Conservation (phyloP, 352 stramenopile genomes). For the Pythium apleroticum region DNA sequence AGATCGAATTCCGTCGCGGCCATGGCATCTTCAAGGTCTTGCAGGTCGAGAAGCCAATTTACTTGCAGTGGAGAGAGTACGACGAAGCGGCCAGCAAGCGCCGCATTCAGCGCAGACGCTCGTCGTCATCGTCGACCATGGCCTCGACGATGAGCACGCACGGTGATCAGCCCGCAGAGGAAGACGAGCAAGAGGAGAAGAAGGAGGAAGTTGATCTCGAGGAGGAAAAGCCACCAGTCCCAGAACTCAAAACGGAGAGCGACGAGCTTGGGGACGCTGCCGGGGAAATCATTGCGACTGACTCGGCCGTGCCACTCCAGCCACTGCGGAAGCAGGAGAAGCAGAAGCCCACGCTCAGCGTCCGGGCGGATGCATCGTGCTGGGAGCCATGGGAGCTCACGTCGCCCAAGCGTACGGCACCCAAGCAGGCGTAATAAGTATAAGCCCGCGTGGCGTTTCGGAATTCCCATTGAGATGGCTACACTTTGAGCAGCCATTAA, state of each 20-base stretch:
- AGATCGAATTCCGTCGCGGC: slow-evolving; percentile 71
- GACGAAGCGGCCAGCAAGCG: slow-evolving; percentile 16
- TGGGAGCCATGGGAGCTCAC: slow-evolving; percentile 32
- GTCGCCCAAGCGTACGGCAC: slow-evolving; percentile 16
- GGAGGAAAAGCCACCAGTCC: slow-evolving; percentile 16
- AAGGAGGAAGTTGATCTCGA: slow-evolving; percentile 12
- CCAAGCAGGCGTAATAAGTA: slow-evolving; percentile 26
- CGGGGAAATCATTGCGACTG: slow-evolving; percentile 13
- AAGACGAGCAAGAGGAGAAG: neutral
- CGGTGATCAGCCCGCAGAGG: neutral
- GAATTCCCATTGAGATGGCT: slow-evolving; percentile 23
- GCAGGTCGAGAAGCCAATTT: slow-evolving; percentile 64
- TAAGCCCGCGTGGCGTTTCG: no score
- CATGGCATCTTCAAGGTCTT: slow-evolving; percentile 59
- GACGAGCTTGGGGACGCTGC: neutral
- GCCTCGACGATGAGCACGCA: neutral
- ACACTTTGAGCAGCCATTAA: slow-evolving; percentile 17
- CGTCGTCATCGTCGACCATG: slow-evolving; percentile 6
- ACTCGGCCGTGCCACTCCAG: slow-evolving; percentile 16
- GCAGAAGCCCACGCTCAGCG: neutral
- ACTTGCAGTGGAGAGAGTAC: slow-evolving; percentile 43
- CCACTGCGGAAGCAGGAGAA: slow-evolving; percentile 18
- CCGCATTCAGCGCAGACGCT: slow-evolving; percentile 25
- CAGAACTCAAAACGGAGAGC: neutral
- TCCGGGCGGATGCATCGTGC: slow-evolving; percentile 6